Conservation (phyloP, 345 rosid genomes). For the Tarenaya hassleriana region DNA sequence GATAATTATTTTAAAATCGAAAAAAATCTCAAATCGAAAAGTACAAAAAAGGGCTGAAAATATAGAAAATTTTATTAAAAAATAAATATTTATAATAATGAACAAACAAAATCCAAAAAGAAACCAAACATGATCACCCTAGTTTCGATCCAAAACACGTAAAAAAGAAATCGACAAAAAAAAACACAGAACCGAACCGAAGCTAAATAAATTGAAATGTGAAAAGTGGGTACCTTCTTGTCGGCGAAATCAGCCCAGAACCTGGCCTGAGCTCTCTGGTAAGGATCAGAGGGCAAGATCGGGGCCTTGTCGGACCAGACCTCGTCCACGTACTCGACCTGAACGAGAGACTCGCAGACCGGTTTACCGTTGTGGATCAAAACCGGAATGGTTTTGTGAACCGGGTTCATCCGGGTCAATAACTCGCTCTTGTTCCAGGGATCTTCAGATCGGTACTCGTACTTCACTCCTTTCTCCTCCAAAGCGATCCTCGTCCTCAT, state of each 20-base stretch:
- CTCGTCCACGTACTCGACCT: slow-evolving; percentile 27
- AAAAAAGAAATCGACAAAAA: background rate
- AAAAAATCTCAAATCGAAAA: background rate
- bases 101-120: background rate
- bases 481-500: slow-evolving; percentile 24
- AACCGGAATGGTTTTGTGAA: slow-evolving; percentile 29
- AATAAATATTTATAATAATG: background rate
- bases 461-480: slow-evolving; percentile 23
- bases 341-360: slow-evolving; percentile 25
- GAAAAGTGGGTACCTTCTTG: slow-evolving; percentile 25
- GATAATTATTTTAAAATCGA: too few relatives aligned
- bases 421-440: slow-evolving; percentile 19
- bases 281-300: slow-evolving; percentile 23
- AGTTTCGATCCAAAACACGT: background rate
- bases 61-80: background rate
- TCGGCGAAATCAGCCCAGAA: slow-evolving; percentile 27
- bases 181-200: too few relatives aligned
- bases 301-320: slow-evolving; percentile 21
- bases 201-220: too few relatives aligned
- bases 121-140: background rate
- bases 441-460: slow-evolving; percentile 19
- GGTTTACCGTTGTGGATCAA: slow-evolving; percentile 27
- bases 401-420: slow-evolving; percentile 22
- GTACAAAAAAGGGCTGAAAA: background rate
- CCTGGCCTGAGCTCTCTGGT: slow-evolving; percentile 29